phyloP scores from a whole-genome alignment of 495 filamentous ascomycete genomes.

The Neurospora cerealis region DNA sequence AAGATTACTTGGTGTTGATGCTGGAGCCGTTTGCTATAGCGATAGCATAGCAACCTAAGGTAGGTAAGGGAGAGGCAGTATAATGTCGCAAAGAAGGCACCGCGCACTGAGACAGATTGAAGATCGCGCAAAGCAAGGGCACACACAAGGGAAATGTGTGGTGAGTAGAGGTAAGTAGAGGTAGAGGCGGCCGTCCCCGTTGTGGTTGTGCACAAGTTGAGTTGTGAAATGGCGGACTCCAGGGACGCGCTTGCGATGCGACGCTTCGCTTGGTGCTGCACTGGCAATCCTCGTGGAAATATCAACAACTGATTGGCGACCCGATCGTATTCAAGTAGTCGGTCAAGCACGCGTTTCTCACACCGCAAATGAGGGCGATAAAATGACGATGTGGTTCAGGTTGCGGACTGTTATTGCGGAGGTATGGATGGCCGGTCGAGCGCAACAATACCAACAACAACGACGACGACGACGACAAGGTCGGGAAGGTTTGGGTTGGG shows the following conservation, averaged over 20 bases:
- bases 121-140: not conserved
- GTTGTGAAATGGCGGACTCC: not conserved
- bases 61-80: not conserved
- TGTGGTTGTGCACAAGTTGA: not conserved
- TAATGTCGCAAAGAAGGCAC: not conserved
- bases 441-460: not conserved
- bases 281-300: not conserved
- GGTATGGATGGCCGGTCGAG: not conserved
- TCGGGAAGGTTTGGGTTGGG: not conserved
- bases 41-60: conserved; percentile 2
- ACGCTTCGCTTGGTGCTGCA: not conserved
- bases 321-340: not conserved
- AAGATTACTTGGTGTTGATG: not conserved
- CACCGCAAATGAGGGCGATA: not conserved
- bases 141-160: not conserved
- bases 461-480: not conserved
- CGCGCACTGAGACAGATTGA: not conserved
- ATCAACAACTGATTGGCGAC: not conserved
- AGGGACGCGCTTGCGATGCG: not conserved
- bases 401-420: not conserved
- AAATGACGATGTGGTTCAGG: not conserved
- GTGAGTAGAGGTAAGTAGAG: not conserved
- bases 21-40: not conserved
- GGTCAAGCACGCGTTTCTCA: not conserved
- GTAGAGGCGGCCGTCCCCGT: not conserved